phyloP scores from a whole-genome alignment of 108 stramenopile genomes.

The Cyclotella kingstonii region DNA sequence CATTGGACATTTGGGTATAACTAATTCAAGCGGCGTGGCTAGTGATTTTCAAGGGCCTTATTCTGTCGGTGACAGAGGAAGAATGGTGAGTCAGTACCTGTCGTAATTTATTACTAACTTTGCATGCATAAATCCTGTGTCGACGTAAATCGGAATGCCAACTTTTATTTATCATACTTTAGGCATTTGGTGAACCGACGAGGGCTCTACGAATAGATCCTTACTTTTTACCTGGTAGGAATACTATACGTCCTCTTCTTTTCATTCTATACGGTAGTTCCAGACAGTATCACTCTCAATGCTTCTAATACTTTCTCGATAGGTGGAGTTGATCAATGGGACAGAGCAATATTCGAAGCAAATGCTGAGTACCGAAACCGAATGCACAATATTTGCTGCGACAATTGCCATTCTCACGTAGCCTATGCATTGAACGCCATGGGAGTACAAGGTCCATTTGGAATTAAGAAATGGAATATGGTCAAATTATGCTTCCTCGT shows the following conservation, averaged over 20 bases:
- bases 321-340: constrained; percentile 71
- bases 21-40: constrained; percentile 78
- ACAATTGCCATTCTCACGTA: constrained; percentile 98
- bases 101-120: not conserved
- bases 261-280: not conserved
- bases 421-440: constrained; percentile 87
- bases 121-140: not conserved
- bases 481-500: constrained; percentile 88
- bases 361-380: constrained; percentile 81
- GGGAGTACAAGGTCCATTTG: constrained; percentile 56
- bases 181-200: constrained; percentile 19
- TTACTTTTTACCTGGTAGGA: not conserved
- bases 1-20: constrained; percentile 96
- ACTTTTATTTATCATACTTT: not conserved
- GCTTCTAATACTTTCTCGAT: not conserved
- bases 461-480: constrained; percentile 90
- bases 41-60: constrained; percentile 97
- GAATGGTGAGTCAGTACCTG: constrained; percentile 51
- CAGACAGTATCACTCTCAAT: not conserved
- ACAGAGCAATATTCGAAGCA: constrained; percentile 81
- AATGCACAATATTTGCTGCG: constrained; percentile 96
- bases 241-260: constrained; percentile 1
- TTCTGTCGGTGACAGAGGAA: constrained; percentile 73
- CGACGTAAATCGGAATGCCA: not conserved
- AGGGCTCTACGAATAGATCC: constrained; percentile 3